Base-by-base conservation (phyloP, 2,329 filamentous ascomycete species). In the Epichloe glyceriae region DNA sequence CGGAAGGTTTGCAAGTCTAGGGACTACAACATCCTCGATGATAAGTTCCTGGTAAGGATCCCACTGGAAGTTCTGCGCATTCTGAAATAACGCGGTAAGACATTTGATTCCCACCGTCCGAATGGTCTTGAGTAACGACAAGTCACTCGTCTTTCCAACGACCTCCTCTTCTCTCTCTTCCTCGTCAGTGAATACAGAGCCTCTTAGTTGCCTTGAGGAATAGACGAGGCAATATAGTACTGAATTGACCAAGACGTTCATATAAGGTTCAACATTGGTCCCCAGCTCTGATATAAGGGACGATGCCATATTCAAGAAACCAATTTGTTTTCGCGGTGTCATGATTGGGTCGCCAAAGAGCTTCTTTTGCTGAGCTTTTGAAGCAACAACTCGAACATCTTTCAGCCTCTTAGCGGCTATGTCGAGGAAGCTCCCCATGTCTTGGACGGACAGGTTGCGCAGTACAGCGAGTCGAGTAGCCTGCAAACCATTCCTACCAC, bases 291-390 rank as follows among this genome's bases (percentile, higher is more conserved):
- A 85, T 53, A 97, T 81, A 63, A 97, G 80, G 11, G 91, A 82
- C 53, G 89, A 83, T 47, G 93, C 75, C 88, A 97, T 93, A 62
- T 94, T 95, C 48, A 95, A 71, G 62, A 96, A 81, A 72, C 94
- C 93, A 52, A 93, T 78, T 65, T 96, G 91, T 65, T 90, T 93
- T 60, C 90, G 80, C 11, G 78, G 69, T 15, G 79, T 76, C 26
- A 90, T 68, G 12, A 85, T 55, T 43, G 86, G 78, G 30, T 74
- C 68, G 1, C 72, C 64, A 46, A 89, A 77, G 1, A 73, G 62
- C 50, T 75, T 70, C 47, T 78, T 72, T 3, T 76, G 68, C 6
- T 80, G 59, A 7, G 52, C 52, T 1, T 69, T 62, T 11, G 75
- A 67, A 48, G 78, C 71, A 17, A 85, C 60, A 10, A 91, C 66